Evolutionary conservation across 2,329 filamentous ascomycete genomes (phyloP), one percentile per base, ranked within the genome.

Genomic region (Penicillium psychrosexuale): DNA sequence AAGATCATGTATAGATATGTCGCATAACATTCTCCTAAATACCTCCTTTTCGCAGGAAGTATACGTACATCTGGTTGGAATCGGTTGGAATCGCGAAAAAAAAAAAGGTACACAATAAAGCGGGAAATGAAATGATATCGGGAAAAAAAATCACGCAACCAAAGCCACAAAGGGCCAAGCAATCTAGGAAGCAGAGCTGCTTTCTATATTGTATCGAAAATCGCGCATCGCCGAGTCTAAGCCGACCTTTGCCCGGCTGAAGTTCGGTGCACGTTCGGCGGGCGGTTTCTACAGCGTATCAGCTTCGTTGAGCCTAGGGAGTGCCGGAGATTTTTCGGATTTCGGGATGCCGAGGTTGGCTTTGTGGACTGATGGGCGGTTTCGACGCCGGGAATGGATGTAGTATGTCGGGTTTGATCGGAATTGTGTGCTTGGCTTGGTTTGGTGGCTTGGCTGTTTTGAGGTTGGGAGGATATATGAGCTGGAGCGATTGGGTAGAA

Each of bases 221-320:
- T 1, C 45, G 30, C 51, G 43, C 43, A 47, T 33, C 5, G 13
- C 56, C 58, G 55, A 60, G 47, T 30, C 37, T 54, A 27, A 5
- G n/a, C 60, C 61, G 61, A 46, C 1, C 37, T 52, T 33, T 47
- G 36, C 46, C 46, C 60, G 61, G 60, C 15, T 19, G 33, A 55
- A 58, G 31, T 33, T 62, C 61, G 61, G 61, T 30, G 4, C 9
- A 34, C 11, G 17, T 33, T 60, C 56, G 58, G 58, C 3, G 33
- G 15, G 37, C 22, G 46, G 12, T 15, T 19, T 28, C 3, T 8
- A 2, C 15, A 6, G 28, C 44, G 30, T 40, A 49, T 53, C 51
- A 53, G 45, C 22, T 12, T 48, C 19, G n/a, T 34, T 8, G 8
- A 2, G 0, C 3, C 17, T 1, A 42, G 9, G 5, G 13, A 33